Base-by-base conservation (phyloP, 2,329 filamentous ascomycete species). In the Rosellinia necatrix region DNA sequence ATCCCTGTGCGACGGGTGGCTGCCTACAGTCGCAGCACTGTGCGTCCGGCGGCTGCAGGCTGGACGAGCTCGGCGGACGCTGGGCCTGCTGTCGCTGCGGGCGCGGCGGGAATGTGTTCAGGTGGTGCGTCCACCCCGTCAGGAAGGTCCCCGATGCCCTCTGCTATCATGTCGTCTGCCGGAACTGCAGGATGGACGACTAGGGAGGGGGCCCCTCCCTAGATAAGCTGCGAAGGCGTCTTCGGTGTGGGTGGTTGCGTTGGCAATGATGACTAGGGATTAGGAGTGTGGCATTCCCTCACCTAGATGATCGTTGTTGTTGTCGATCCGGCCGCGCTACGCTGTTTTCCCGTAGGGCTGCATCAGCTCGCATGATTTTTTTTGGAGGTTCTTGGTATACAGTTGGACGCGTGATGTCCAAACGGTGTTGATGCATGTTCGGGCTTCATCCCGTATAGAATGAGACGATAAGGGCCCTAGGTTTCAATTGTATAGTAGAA, bases 61-160 rank as follows among this genome's bases (percentile, higher is more conserved):
- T 82, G 2, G 70, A 75, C 49, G 77, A 81, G 44, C 75, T 83
- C 6, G 72, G 75, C 25, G 76, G 78, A 1, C 61, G 72, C 6
- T 83, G 81, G 80, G 64, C 69, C 12, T 83, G 81, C 63, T 83
- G 81, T 64, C 71, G 69, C 54, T 83, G 81, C 61, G 65, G 68
- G 3, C 71, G 77, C 5, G 77, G 76, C 6, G 75, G 72, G 4
- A 83, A 83, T 56, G 68, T 71, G 4, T 74, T 74, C 43, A 69
- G 71, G 19, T 77, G 72, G 70, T 82, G 80, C 61, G 68, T 74
- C 29, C 76, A 79, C 57, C 74, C 70, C 49, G 75, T 77, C 73
- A 72, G 70, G 49, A 73, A 72, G 10, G 76, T 76, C 57, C 77
- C 78, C 8, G 76, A 82, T 59, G 78, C 77, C 1, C 76, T 81